A percentile compares a stretch with the other conserved stretches of the same genome.
Conservation (phyloP, 257 asterid species). For the Capsicum pubescens region DNA sequence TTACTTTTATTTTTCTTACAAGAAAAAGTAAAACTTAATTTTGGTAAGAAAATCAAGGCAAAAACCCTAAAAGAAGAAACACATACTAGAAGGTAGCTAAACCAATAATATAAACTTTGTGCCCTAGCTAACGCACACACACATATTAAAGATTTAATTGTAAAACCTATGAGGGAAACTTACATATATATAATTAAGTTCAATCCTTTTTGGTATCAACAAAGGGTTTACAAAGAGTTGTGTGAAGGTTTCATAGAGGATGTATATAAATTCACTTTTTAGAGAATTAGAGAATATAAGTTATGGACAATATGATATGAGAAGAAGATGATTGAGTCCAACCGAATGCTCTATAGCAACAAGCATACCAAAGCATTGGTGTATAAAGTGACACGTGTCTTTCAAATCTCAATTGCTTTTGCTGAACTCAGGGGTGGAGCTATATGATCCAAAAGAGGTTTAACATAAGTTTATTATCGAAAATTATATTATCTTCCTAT, state of each 20-base stretch:
- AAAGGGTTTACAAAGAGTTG: neutral
- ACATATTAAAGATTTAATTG: neutral
- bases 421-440: neutral
- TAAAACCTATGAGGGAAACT: neutral
- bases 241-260: constrained; percentile 5
- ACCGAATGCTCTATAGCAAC: neutral
- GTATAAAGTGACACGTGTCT: neutral
- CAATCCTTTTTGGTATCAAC: neutral
- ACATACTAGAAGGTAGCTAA: too few species aligned
- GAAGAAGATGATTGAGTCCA: too few species aligned
- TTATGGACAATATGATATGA: too few species aligned
- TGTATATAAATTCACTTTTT: too few species aligned
- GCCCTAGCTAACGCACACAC: neutral
- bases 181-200: neutral
- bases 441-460: neutral
- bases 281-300: neutral
- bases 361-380: neutral
- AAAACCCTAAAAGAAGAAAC: too few species aligned
- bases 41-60: too few species aligned
- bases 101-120: neutral
- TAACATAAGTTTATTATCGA: too few species aligned
- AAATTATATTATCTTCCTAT: too few species aligned
- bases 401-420: neutral
- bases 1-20: too few species aligned
- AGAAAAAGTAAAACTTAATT: too few species aligned